Base-by-base conservation (phyloP, 257 asterid species). In the Solanum etuberosum region DNA sequence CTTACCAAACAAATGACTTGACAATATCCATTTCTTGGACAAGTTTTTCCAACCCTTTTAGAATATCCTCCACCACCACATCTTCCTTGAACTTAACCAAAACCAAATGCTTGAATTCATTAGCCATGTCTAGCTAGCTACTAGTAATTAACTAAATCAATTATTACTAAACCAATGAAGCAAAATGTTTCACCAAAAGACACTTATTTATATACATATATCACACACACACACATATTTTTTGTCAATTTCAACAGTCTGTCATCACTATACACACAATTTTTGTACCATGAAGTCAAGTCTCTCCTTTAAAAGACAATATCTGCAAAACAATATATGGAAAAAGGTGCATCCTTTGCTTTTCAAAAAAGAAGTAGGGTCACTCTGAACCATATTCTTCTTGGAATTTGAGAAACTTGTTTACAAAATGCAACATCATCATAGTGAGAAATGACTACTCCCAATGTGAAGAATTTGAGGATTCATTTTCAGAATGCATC, bases 1-100 rank as follows among this genome's bases (percentile, higher is more conserved):
- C 92, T 91, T 82, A 96, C 99, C 99, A 97, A 6, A 93, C 94
- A 54, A 96, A 96, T 86, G 99, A 97, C 86, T 95, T 95, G 92
- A 97, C 98, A 70, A 84, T 63, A 11, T 94, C 98, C 87, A 95
- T 90, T 86, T 93, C 96, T 1, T 93, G 89, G 38, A 90, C 98
- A 74, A 96, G 98, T 87, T 95, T 93, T 74, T 96, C 98, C 92
- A 97, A 82, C 32, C 94, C 98, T 87, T 92, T 93, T 72, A 96
- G 37, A 72, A 96, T 83, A 35, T 93, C 97, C 38, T 95, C 98
- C 9, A 93, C 93, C 1, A 85, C 93, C 23, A 89, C 97, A 71
- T 81, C 95, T 35, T 93, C 94, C 54, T 95, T 97, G 94, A 97
- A 97, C 94, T 95, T 95, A 73, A 92, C 99, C 82, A 97, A 89